Percentiles rank a stretch among this genome's conserved stretches.
Conservation (phyloP, 1,284 basidiomycete genomes). For the Golubevia sp. region DNA sequence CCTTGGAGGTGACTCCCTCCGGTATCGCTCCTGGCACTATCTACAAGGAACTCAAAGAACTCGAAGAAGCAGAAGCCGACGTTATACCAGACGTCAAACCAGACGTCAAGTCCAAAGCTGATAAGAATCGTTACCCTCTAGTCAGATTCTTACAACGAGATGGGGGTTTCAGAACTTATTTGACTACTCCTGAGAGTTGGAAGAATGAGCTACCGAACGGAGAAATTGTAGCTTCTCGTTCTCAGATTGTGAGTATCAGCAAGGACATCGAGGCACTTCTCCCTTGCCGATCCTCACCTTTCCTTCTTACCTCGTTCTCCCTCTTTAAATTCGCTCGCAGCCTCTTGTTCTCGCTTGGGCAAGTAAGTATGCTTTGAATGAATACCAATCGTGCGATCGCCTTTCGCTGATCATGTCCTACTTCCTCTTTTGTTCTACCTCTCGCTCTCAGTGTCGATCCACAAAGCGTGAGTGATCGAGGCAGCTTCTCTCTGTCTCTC, state of each 20-base stretch:
- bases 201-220: constrained; percentile 62
- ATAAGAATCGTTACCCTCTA: constrained; percentile 30
- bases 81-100: background rate
- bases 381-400: too few relatives aligned
- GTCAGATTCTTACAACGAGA: constrained; percentile 43
- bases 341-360: constrained; percentile 1
- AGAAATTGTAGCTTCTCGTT: constrained; percentile 55
- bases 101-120: background rate
- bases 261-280: background rate
- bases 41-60: constrained; percentile 5
- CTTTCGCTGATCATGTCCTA: too few relatives aligned
- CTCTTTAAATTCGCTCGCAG: background rate
- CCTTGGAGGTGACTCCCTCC: constrained; percentile 8
- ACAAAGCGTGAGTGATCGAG: too few relatives aligned
- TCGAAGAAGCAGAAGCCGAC: constrained; percentile 8
- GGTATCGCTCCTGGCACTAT: background rate
- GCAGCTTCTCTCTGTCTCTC: too few relatives aligned
- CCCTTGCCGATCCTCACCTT: background rate
- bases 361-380: background rate
- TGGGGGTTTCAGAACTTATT: constrained; percentile 35
- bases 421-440: too few relatives aligned
- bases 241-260: constrained; percentile 24
- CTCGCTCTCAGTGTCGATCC: too few relatives aligned
- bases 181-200: constrained; percentile 50
- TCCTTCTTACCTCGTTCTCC: background rate